Percentiles rank a stretch among this genome's conserved stretches.
Conservation (phyloP, 805 yeast genomes). For the Wickerhamomyces xylosicus region DNA sequence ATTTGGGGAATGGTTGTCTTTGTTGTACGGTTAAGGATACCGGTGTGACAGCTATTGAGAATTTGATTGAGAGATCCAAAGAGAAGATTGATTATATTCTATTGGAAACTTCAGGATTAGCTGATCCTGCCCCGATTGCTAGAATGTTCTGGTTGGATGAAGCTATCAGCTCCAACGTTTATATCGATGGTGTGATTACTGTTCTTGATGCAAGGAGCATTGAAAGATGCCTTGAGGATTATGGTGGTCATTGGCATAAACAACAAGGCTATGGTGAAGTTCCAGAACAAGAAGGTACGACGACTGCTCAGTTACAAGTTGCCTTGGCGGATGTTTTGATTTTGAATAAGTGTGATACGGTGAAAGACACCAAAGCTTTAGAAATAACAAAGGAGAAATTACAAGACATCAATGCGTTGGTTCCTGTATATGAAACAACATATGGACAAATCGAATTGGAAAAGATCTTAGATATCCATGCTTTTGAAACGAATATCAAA, state of each 20-base stretch:
- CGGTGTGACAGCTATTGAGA: slow-evolving; percentile 91
- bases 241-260: slow-evolving; percentile 62
- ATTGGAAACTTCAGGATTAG: slow-evolving; percentile 90
- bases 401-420: slow-evolving; percentile 49
- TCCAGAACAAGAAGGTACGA: slow-evolving; percentile 33
- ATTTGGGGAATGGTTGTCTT: slow-evolving; percentile 91
- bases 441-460: slow-evolving; percentile 68
- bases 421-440: slow-evolving; percentile 55
- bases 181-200: slow-evolving; percentile 85
- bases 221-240: slow-evolving; percentile 53
- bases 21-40: slow-evolving; percentile 94
- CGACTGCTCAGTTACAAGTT: slow-evolving; percentile 84
- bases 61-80: slow-evolving; percentile 61
- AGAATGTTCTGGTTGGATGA: slow-evolving; percentile 97
- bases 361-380: slow-evolving; percentile 21
- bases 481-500: slow-evolving; percentile 44
- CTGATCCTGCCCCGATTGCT: slow-evolving; percentile 97
- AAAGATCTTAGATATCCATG: slow-evolving; percentile 65
- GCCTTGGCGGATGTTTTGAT: slow-evolving; percentile 82
- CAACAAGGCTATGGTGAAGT: slow-evolving; percentile 28
- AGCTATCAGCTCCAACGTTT: slow-evolving; percentile 72
- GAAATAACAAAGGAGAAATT: slow-evolving; percentile 28
- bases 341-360: slow-evolving; percentile 66
- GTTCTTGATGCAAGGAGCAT: slow-evolving; percentile 75
- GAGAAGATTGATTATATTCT: slow-evolving; percentile 81